Evolutionary conservation across 495 filamentous ascomycete species (phyloP).

Genomic region (Tuber umbilicatum): DNA sequence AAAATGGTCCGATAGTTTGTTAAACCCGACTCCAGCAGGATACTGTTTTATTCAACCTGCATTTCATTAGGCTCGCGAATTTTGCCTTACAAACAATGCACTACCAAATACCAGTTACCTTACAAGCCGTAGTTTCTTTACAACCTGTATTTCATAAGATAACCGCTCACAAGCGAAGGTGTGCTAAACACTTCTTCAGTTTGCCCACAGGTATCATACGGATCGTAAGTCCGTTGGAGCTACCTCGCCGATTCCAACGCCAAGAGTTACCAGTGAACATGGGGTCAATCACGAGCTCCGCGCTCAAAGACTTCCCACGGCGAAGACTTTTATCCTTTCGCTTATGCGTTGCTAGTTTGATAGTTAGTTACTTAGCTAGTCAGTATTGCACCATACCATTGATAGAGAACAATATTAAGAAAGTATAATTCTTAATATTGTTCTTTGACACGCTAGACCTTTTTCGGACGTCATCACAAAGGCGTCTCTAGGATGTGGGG

Average conservation of each 20-base stretch:
- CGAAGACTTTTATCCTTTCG: background rate
- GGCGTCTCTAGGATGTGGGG: background rate
- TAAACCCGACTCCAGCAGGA: no score
- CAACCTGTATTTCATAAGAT: no score
- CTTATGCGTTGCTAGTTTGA: background rate
- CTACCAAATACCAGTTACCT: no score
- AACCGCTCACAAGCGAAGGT: no score
- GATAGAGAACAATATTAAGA: constrained; percentile 1
- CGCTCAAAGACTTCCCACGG: background rate
- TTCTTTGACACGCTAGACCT: background rate
- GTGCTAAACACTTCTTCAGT: no score
- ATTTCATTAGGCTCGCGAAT: no score
- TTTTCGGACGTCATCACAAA: background rate
- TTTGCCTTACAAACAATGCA: no score
- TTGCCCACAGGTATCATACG: no score
- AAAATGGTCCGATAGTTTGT: no score
- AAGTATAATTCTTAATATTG: constrained; percentile 3
- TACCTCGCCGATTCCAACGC: background rate
- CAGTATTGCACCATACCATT: background rate
- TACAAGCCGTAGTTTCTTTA: no score
- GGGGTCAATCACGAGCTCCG: background rate
- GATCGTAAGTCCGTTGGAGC: background rate
- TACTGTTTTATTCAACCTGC: no score
- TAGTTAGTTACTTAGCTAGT: background rate
- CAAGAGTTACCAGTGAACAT: no score